phyloP scores from a whole-genome alignment of 768 basidiomycete species.

The Rhizopogon vesiculosus region DNA sequence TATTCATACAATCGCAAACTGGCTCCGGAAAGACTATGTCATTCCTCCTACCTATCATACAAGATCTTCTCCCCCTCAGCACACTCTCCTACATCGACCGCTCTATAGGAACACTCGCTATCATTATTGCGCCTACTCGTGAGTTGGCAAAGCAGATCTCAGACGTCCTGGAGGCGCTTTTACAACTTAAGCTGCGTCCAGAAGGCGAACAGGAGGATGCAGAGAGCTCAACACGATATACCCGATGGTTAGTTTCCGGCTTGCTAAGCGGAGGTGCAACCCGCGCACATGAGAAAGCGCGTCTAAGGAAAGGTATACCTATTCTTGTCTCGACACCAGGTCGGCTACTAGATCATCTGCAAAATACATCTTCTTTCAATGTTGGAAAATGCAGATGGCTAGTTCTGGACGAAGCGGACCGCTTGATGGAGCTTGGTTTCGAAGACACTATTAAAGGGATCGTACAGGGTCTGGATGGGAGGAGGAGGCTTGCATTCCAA shows the following conservation, averaged over 20 bases:
- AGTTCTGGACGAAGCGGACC: constrained; percentile 94
- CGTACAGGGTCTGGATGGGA: constrained; percentile 79
- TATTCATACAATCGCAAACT: constrained; percentile 94
- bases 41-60: constrained; percentile 91
- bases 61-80: constrained; percentile 88
- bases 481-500: constrained; percentile 64
- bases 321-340: constrained; percentile 97
- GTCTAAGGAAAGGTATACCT: constrained; percentile 89
- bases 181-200: constrained; percentile 69
- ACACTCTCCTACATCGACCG: constrained; percentile 91
- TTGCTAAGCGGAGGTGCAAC: constrained; percentile 93
- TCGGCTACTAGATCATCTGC: constrained; percentile 90
- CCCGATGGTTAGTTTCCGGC: constrained; percentile 93
- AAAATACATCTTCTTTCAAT: constrained; percentile 91
- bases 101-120: constrained; percentile 89
- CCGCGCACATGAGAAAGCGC: constrained; percentile 91
- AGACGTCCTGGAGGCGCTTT: constrained; percentile 82
- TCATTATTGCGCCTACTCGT: constrained; percentile 92
- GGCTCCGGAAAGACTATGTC: constrained; percentile 96
- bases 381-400: constrained; percentile 94
- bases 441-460: constrained; percentile 94
- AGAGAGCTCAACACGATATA: constrained; percentile 42
- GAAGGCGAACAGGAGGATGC: constrained; percentile 50
- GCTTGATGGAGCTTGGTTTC: constrained; percentile 97
- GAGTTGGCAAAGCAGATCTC: constrained; percentile 97